phyloP scores from a whole-genome alignment of 2,329 filamentous ascomycete genomes.

The Curvularia eragrostidis region DNA sequence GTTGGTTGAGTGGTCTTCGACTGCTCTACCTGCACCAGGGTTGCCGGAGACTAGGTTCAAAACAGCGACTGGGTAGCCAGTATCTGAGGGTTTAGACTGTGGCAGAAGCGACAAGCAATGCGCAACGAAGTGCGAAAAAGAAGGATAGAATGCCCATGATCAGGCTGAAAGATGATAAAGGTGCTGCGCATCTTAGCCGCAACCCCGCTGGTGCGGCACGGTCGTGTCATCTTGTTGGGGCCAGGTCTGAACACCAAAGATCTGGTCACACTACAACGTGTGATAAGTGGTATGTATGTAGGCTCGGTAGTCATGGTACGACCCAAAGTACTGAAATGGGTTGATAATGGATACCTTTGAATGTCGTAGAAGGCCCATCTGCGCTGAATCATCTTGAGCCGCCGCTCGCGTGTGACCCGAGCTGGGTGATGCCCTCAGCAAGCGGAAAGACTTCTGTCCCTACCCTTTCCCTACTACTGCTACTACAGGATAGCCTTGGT shows the following conservation, averaged over 20 bases:
- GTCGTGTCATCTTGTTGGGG: background rate
- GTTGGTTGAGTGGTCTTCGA: constrained; percentile 1
- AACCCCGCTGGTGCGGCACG: constrained; percentile 1
- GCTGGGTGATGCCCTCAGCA: too few relatives aligned
- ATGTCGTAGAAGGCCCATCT: background rate
- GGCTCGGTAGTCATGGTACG: background rate
- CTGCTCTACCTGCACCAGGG: constrained; percentile 3
- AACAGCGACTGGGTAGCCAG: background rate
- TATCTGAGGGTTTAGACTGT: constrained; percentile 5
- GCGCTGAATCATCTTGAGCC: background rate
- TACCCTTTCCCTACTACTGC: too few relatives aligned
- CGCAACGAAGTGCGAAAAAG: constrained; percentile 9
- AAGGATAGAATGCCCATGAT: constrained; percentile 6
- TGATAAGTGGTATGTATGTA: background rate
- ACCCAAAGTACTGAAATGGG: background rate
- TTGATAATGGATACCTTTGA: background rate
- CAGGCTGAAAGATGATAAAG: constrained; percentile 17
- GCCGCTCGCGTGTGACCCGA: background rate
- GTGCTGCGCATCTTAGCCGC: constrained; percentile 21
- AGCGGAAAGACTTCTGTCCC: too few relatives aligned
- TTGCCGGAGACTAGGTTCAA: constrained; percentile 4
- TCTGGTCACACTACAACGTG: background rate
- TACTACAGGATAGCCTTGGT: constrained; percentile 18
- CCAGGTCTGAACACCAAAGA: background rate
- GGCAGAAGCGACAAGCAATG: background rate